Percentiles rank a stretch among this genome's conserved stretches.
Conservation (phyloP, 805 yeast genomes). For the Lipomyces orientalis region DNA sequence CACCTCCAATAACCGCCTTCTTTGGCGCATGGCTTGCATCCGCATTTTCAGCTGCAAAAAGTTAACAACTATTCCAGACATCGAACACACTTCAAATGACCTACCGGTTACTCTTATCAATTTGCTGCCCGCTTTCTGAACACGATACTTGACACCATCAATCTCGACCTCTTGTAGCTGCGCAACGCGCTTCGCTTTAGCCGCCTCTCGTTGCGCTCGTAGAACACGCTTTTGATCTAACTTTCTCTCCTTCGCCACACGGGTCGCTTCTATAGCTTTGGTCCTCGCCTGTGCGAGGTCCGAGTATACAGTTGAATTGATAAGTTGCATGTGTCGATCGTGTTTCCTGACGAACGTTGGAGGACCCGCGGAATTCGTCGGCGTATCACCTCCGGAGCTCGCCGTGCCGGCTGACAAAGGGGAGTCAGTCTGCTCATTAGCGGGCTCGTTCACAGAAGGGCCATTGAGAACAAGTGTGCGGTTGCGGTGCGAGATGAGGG, state of each 20-base stretch:
- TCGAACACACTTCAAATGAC: neutral
- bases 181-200: conserved; percentile 26
- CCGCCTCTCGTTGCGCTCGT: conserved; percentile 36
- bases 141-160: conserved; percentile 39
- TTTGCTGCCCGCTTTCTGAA: conserved; percentile 38
- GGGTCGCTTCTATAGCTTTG: conserved; percentile 35
- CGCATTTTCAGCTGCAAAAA: conserved; percentile 10
- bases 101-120: conserved; percentile 32
- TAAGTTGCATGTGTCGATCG: conserved; percentile 40
- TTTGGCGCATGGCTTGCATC: conserved; percentile 32
- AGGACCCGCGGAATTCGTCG: neutral
- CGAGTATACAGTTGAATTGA: conserved; percentile 33
- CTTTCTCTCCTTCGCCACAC: conserved; percentile 34
- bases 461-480: conserved; percentile 32
- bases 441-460: neutral
- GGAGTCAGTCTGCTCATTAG: neutral
- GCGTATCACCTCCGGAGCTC: neutral
- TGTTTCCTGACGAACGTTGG: conserved; percentile 33
- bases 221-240: conserved; percentile 30
- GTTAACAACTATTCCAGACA: neutral
- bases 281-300: conserved; percentile 34
- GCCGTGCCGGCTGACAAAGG: neutral
- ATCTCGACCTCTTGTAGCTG: conserved; percentile 34
- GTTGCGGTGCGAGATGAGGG: conserved; percentile 32
- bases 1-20: conserved; percentile 40